A percentile compares a stretch with the other conserved stretches of the same genome.
Conservation (phyloP, 1,139 yeast genomes). For the Candida neerlandica region DNA sequence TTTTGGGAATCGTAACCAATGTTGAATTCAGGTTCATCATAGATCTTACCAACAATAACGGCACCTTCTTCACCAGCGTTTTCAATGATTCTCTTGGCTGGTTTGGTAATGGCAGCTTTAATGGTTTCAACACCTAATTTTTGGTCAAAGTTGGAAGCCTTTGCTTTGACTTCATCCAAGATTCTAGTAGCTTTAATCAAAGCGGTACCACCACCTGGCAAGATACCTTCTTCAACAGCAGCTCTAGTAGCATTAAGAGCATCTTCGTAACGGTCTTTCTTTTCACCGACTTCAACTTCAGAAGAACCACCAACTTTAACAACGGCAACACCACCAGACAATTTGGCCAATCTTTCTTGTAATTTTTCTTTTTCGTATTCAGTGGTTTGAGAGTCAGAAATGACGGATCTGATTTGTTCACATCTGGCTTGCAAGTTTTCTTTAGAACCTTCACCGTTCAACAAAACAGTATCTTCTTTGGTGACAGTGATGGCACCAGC, state of each 20-base stretch:
- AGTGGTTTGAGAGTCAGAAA: slow-evolving; percentile 71
- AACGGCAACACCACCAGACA: slow-evolving; percentile 99
- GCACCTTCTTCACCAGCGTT: slow-evolving; percentile 99
- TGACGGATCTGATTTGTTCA: slow-evolving; percentile 90
- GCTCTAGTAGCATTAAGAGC: slow-evolving; percentile 99
- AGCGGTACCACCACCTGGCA: slow-evolving; percentile 99
- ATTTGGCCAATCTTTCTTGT: slow-evolving; percentile 97
- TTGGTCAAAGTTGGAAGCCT: slow-evolving; percentile 91
- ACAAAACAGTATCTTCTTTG: slow-evolving; percentile 94
- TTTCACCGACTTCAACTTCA: slow-evolving; percentile 98
- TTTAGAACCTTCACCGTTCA: slow-evolving; percentile 95
- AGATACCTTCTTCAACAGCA: slow-evolving; percentile 98
- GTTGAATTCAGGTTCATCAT: slow-evolving; percentile 84
- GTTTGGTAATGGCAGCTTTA: slow-evolving; percentile 93
- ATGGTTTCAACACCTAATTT: slow-evolving; percentile 96
- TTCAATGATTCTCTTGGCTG: slow-evolving; percentile 96
- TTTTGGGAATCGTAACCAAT: slow-evolving; percentile 92
- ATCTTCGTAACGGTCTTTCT: slow-evolving; percentile 99
- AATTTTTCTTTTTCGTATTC: slow-evolving; percentile 97
- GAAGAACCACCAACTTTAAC: slow-evolving; percentile 98
- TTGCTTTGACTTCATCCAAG: slow-evolving; percentile 67
- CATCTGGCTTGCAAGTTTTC: slow-evolving; percentile 87
- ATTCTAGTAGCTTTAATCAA: slow-evolving; percentile 89
- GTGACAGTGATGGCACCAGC: slow-evolving; percentile 93
- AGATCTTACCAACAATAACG: slow-evolving; percentile 94